Evolutionary conservation across 2,329 filamentous ascomycete genomes (phyloP).

Genomic region (Metarhizium anisopliae): DNA sequence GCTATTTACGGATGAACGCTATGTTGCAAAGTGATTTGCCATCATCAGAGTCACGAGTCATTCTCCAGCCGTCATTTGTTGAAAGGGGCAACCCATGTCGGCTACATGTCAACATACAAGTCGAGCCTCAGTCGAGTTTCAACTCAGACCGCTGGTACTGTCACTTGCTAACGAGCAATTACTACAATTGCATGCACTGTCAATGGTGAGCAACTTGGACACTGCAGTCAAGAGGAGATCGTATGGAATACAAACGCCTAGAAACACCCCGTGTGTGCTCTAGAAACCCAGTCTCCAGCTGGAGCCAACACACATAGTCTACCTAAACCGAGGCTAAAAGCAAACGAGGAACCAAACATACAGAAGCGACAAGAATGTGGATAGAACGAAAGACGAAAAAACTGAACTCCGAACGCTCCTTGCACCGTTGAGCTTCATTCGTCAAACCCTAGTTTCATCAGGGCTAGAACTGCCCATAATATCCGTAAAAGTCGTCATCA

Average conservation of each 20-base stretch:
- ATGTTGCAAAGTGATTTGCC: not conserved
- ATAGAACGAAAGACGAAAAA: not conserved
- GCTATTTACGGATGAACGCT: not conserved
- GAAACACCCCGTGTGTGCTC: slow-evolving; percentile 5
- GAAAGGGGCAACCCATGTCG: no score
- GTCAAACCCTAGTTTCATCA: not conserved
- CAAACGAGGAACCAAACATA: not conserved
- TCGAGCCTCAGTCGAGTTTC: no score
- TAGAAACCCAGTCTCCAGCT: not conserved
- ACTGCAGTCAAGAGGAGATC: not conserved
- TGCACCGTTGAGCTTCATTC: not conserved
- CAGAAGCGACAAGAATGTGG: not conserved
- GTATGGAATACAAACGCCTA: not conserved
- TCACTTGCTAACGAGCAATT: not conserved
- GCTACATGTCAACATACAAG: not conserved
- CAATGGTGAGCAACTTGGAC: not conserved
- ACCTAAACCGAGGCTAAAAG: slow-evolving; percentile 1
- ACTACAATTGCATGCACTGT: not conserved
- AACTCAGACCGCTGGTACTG: not conserved
- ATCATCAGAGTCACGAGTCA: not conserved
- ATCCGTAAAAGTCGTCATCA: not conserved
- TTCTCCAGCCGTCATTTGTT: not conserved
- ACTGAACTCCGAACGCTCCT: not conserved
- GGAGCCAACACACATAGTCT: slow-evolving; percentile 5
- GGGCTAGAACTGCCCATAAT: not conserved